Base-by-base conservation (phyloP, 2,329 filamentous ascomycete species). In the Penicillium palitans region DNA sequence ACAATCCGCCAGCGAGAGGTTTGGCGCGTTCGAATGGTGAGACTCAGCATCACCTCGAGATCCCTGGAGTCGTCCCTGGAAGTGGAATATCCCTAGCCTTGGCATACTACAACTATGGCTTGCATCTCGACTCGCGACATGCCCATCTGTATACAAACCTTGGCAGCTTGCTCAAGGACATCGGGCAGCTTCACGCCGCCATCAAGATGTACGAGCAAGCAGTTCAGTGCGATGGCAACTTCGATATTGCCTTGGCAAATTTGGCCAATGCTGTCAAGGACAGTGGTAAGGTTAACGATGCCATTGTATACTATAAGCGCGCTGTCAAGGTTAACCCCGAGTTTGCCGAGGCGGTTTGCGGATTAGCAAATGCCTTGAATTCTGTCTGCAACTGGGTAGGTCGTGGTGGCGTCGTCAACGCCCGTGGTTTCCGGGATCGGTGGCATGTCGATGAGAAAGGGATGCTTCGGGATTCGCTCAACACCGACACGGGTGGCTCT, bases 151-250 rank as follows among this genome's bases (percentile, higher is more conserved):
- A 97, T 74, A 99, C 95, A 1, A 99, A 99, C 65, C 82, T 99
- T 2, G 95, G 95, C 9, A 98, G 95, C 71, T 79, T 99, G 31
- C 82, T 99, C 44, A 99, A 99, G 70, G 95, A 99, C 67, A 95
- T 98, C 65, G 95, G 95, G 0, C 93, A 98, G 66, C 82, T 99
- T 15, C 88, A 92, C 65, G 84, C 91, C 48, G 95, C 95, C 0
- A 97, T 99, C 67, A 87, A 89, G 64, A 98, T 99, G 93, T 99
- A 99, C 71, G 92, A 98, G 76, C 88, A 91, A 65, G 95, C 95
- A 12, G 95, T 99, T 15, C 83, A 85, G 3, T 98, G 93, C 71
- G 95, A 99, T 74, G 87, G 87, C n/a, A 90, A 87, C 25, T 99
- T 99, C 69, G 95, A 99, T 70, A 99, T 99, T 69, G 95, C 95